Percentiles rank a stretch among this genome's conserved stretches.
These are phyloP conservation scores for Penicillium glabrum DNA, from an alignment of 2,329 filamentous ascomycete genomes.

Conservation along the genomic window DNA sequence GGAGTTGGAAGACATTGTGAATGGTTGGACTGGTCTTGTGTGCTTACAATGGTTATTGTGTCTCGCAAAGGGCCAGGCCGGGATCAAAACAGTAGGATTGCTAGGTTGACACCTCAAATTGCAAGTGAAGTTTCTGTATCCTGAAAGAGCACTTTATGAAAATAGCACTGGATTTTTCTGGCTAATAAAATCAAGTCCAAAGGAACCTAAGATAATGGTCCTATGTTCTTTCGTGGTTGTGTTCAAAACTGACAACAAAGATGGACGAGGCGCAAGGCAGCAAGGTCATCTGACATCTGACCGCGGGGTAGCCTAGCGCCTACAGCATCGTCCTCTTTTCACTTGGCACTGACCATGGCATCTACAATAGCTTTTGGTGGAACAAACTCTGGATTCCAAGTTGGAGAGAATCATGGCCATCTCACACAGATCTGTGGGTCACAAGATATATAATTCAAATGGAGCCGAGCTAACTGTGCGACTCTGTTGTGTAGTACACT, in stretches of 20 bases:
- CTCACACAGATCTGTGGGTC: background rate
- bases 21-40: background rate
- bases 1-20: background rate
- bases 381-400: background rate
- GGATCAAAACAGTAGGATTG: too few relatives aligned
- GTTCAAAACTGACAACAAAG: too few relatives aligned
- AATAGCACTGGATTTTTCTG: too few relatives aligned
- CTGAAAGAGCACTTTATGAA: too few relatives aligned
- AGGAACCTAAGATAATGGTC: too few relatives aligned
- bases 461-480: background rate
- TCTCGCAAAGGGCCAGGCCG: too few relatives aligned
- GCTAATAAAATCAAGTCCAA: too few relatives aligned
- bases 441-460: background rate
- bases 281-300: background rate
- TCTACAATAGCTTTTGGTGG: background rate
- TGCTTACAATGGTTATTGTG: background rate
- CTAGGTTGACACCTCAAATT: too few relatives aligned
- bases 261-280: too few relatives aligned
- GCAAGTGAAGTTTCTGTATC: too few relatives aligned
- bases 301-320: background rate
- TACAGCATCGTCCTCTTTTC: background rate
- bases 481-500: background rate
- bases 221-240: too few relatives aligned
- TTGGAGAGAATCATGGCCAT: background rate
- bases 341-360: background rate